Percentiles rank a stretch among this genome's conserved stretches.
Evolutionary conservation across 148 eudicot species (phyloP).

Genomic region (Diospyros lotus): DNA sequence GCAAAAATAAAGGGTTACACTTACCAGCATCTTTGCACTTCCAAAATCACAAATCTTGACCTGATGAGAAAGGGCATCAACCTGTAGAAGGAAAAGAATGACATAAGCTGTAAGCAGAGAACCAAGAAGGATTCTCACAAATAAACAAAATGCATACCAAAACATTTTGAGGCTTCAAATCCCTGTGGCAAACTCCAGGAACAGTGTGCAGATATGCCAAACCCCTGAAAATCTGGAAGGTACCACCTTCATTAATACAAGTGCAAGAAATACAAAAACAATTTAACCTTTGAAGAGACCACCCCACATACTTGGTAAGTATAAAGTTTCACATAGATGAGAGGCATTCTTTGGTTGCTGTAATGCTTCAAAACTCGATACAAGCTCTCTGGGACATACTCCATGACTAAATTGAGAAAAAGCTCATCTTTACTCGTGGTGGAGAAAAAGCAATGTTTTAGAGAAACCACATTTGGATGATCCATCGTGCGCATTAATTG

Average conservation of each 20-base stretch:
- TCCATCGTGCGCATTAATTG: conserved; percentile 62
- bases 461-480: conserved; percentile 56
- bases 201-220: conserved; percentile 72
- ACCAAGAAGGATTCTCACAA: not conserved
- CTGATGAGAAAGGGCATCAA: conserved; percentile 61
- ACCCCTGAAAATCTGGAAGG: conserved; percentile 60
- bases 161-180: conserved; percentile 81
- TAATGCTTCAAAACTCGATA: conserved; percentile 55
- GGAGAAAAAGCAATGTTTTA: conserved; percentile 63
- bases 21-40: conserved; percentile 78
- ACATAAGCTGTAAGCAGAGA: conserved; percentile 12
- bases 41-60: conserved; percentile 85
- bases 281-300: not conserved
- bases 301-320: conserved; percentile 48
- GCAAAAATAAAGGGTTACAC: conserved; percentile 18
- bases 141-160: conserved; percentile 39
- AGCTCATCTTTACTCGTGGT: conserved; percentile 55
- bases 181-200: conserved; percentile 79
- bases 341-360: conserved; percentile 57
- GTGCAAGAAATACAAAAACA: conserved; percentile 1
- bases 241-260: not conserved
- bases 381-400: conserved; percentile 63
- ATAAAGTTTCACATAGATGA: conserved; percentile 61
- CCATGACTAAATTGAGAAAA: conserved; percentile 68
- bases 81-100: conserved; percentile 35